These are phyloP conservation scores for Fusarium sulawesiense DNA, from an alignment of 2,329 filamentous ascomycete genomes.

Conservation along the genomic window DNA sequence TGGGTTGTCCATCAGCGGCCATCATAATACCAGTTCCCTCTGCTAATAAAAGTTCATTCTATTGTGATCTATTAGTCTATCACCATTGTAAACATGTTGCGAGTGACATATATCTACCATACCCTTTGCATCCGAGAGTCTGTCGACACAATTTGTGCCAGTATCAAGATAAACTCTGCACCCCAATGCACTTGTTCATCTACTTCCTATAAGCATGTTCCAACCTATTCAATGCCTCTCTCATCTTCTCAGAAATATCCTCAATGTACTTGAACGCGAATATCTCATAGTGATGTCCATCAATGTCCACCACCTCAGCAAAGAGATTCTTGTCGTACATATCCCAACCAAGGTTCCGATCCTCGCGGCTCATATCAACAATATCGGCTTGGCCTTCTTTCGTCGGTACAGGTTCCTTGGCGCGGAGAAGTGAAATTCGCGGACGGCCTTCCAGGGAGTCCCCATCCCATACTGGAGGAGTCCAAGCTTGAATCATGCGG, in stretches of 20 bases:
- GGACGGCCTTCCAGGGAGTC: constrained; percentile 49
- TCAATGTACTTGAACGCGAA: constrained; percentile 51
- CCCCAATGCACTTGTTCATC: background rate
- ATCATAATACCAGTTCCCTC: background rate
- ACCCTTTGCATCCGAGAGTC: background rate
- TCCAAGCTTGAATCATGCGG: constrained; percentile 56
- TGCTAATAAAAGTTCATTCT: background rate
- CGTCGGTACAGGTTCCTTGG: constrained; percentile 54
- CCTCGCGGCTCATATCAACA: constrained; percentile 59
- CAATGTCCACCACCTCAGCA: constrained; percentile 58
- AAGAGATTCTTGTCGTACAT: constrained; percentile 59
- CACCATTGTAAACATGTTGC: background rate
- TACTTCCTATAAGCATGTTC: constrained; percentile 23
- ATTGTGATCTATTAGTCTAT: background rate
- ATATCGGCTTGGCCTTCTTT: constrained; percentile 43
- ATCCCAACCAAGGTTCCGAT: constrained; percentile 62
- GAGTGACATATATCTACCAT: background rate
- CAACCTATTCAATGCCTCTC: constrained; percentile 30
- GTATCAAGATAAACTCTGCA: background rate
- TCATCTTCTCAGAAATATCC: constrained; percentile 46
- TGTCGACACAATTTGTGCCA: background rate
- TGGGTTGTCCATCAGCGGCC: too few relatives aligned
- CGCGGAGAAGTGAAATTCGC: constrained; percentile 59
- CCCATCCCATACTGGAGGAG: constrained; percentile 54
- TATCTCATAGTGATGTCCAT: constrained; percentile 64